These are phyloP conservation scores for Corylus americana DNA, from an alignment of 306 rosid species.

Conservation along the genomic window DNA sequence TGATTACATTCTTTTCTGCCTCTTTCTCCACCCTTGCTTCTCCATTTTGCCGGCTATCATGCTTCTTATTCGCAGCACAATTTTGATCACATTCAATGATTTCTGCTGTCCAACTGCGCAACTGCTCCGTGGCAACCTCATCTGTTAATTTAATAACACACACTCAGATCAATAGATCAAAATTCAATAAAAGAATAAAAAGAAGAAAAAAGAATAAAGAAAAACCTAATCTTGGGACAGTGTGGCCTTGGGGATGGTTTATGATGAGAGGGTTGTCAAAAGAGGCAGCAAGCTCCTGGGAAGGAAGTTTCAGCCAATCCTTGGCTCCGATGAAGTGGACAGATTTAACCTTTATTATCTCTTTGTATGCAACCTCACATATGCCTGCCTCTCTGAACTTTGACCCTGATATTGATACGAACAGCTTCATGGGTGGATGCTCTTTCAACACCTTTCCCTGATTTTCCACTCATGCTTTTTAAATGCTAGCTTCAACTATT, in stretches of 20 bases:
- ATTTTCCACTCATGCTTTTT: constrained; percentile 10
- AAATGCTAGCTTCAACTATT: neutral
- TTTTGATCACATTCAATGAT: neutral
- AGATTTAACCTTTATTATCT: constrained; percentile 61
- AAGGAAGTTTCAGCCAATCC: constrained; percentile 79
- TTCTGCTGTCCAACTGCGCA: constrained; percentile 46
- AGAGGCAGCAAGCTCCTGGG: constrained; percentile 70
- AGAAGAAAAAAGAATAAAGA: neutral
- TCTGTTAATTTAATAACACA: constrained; percentile 35
- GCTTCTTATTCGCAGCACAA: constrained; percentile 19
- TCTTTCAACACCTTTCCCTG: constrained; percentile 86
- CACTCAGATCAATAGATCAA: neutral
- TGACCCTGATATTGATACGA: constrained; percentile 72
- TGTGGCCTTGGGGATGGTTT: constrained; percentile 89
- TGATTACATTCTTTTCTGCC: constrained; percentile 22
- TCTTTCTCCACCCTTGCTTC: constrained; percentile 19
- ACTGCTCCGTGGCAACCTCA: constrained; percentile 47
- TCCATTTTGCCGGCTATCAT: constrained; percentile 26
- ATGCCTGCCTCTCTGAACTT: constrained; percentile 81
- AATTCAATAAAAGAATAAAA: neutral
- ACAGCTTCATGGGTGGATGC: constrained; percentile 68
- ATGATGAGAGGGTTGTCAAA: constrained; percentile 66
- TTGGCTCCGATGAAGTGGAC: constrained; percentile 83
- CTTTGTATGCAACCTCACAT: constrained; percentile 76
- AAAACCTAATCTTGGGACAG: constrained; percentile 79